Conservation (phyloP, 768 basidiomycete genomes). For the Phylloporus sp. region DNA sequence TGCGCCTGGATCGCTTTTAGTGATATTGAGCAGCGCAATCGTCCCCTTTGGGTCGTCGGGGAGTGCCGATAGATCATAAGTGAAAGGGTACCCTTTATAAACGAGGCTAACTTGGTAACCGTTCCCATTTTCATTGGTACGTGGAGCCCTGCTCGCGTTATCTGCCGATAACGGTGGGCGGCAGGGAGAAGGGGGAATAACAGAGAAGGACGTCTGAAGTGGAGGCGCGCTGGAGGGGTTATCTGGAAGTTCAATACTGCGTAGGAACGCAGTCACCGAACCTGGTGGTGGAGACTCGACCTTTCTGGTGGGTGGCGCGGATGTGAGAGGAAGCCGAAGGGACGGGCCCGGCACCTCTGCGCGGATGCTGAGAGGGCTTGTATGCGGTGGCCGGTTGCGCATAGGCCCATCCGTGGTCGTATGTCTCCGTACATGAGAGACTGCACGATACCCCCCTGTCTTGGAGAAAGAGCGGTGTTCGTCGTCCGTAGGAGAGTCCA, state of each 20-base stretch:
- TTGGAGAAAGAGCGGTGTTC: background rate
- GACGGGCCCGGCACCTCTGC: constrained; percentile 10
- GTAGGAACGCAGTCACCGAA: constrained; percentile 23
- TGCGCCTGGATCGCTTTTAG: constrained; percentile 30
- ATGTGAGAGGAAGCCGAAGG: constrained; percentile 14
- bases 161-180: constrained; percentile 13
- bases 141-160: background rate
- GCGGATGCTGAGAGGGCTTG: constrained; percentile 5
- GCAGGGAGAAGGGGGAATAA: constrained; percentile 6
- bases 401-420: constrained; percentile 2
- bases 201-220: constrained; percentile 9
- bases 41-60: constrained; percentile 28
- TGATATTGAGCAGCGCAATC: constrained; percentile 24
- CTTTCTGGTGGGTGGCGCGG: constrained; percentile 2
- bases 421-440: constrained; percentile 2
- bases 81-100: constrained; percentile 27
- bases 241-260: constrained; percentile 22
- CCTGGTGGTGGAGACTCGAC: constrained; percentile 10
- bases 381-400: constrained; percentile 4
- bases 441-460: constrained; percentile 6
- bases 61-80: constrained; percentile 25
- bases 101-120: constrained; percentile 21
- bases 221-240: constrained; percentile 9
- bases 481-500: background rate
- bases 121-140: constrained; percentile 3